These are phyloP conservation scores for Plasmodium relictum DNA, from an alignment of 169 alveolate species.

Conservation along the genomic window DNA sequence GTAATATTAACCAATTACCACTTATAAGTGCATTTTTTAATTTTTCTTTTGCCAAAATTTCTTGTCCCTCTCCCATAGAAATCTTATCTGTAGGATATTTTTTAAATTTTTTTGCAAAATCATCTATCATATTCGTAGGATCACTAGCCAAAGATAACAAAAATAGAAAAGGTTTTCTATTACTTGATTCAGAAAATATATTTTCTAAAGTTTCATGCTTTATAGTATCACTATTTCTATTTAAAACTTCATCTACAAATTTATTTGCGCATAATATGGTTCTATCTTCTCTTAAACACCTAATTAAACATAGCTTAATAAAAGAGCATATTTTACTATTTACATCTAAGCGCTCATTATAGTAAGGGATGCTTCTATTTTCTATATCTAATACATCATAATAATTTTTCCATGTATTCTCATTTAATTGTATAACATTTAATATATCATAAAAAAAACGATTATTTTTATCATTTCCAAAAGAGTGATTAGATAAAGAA, in stretches of 20 bases:
- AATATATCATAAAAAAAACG: constrained; percentile 93
- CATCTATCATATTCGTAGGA: constrained; percentile 95
- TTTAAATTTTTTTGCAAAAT: constrained; percentile 94
- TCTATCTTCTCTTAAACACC: constrained; percentile 96
- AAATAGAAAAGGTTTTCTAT: constrained; percentile 92
- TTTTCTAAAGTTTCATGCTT: constrained; percentile 93
- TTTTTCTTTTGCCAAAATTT: constrained; percentile 92
- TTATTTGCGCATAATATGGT: constrained; percentile 92
- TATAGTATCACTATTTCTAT: constrained; percentile 92
- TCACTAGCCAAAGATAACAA: constrained; percentile 95
- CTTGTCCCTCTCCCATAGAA: constrained; percentile 98
- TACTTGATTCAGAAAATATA: constrained; percentile 90
- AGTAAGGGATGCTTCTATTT: constrained; percentile 93
- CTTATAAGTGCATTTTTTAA: constrained; percentile 91
- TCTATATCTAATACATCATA: constrained; percentile 95
- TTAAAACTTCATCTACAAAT: constrained; percentile 90
- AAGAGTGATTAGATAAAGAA: constrained; percentile 94
- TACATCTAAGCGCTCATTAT: constrained; percentile 91
- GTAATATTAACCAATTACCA: constrained; percentile 97
- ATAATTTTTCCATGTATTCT: constrained; percentile 92
- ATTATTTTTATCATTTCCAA: constrained; percentile 92
- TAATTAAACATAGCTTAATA: constrained; percentile 91
- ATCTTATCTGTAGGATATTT: constrained; percentile 94
- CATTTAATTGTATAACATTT: constrained; percentile 91
- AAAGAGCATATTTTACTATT: constrained; percentile 93